Conservation (phyloP, 768 basidiomycete genomes). For the Mycena metata region DNA sequence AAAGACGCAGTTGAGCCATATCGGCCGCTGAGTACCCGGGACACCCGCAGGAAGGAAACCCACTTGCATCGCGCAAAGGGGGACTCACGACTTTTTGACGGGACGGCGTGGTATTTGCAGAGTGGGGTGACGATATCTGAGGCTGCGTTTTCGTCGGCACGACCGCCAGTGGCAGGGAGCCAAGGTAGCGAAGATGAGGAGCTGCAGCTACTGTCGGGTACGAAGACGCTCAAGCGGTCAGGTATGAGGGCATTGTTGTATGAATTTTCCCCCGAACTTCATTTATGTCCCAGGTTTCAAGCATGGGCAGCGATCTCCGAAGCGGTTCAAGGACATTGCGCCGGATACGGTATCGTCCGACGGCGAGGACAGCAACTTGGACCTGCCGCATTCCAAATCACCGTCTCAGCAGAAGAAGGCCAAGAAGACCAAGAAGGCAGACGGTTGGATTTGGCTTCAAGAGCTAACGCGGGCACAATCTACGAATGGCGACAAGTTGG, state of each 20-base stretch:
- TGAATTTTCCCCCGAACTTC: neutral
- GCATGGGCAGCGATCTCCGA: neutral
- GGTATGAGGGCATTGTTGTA: neutral
- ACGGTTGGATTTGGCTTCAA: constrained; percentile 31
- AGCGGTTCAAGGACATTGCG: constrained; percentile 17
- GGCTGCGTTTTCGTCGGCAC: neutral
- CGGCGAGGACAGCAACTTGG: constrained; percentile 15
- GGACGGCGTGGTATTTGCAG: constrained; percentile 31
- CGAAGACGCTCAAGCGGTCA: constrained; percentile 19
- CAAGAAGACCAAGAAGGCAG: constrained; percentile 19
- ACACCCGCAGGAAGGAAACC: too few species aligned
- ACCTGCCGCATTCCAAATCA: too few species aligned
- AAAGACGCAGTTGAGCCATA: constrained; percentile 15
- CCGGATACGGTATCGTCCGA: constrained; percentile 7
- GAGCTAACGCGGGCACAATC: neutral
- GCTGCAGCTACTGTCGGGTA: constrained; percentile 18
- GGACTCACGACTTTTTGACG: constrained; percentile 27
- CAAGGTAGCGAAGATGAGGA: neutral
- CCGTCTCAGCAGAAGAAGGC: constrained; percentile 3
- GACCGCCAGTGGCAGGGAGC: neutral
- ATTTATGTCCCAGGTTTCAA: constrained; percentile 5
- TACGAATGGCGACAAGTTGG: constrained; percentile 1
- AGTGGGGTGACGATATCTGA: constrained; percentile 1
- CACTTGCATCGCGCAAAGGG: constrained; percentile 17
- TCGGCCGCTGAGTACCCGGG: constrained; percentile 13